Conservation (phyloP, 257 asterid genomes). For the Solanum stenotomum region DNA sequence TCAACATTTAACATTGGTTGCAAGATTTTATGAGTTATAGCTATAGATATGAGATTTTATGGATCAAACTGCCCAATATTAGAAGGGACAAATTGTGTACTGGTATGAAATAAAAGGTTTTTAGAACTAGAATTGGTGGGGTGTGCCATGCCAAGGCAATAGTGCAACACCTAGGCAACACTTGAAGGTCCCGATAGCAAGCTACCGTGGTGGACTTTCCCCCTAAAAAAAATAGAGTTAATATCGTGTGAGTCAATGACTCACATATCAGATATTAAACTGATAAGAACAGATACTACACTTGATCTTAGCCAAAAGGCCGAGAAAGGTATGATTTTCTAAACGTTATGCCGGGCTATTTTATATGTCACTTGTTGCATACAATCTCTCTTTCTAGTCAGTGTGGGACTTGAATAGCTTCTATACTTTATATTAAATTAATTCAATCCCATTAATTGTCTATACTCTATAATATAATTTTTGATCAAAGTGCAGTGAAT, state of each 20-base stretch:
- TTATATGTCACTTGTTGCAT: too few species aligned
- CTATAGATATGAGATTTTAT: too few species aligned
- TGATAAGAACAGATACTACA: slow-evolving; percentile 83
- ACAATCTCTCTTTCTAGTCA: too few species aligned
- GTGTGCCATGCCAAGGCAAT: background rate
- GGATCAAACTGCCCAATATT: too few species aligned
- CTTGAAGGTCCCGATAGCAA: too few species aligned
- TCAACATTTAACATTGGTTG: too few species aligned
- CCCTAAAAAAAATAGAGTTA: background rate
- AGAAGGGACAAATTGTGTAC: too few species aligned
- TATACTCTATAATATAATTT: background rate
- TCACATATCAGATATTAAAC: slow-evolving; percentile 13
- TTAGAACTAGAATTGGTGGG: background rate
- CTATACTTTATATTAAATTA: background rate
- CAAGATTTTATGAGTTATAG: too few species aligned
- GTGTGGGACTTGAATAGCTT: background rate
- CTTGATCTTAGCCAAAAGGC: slow-evolving; percentile 76
- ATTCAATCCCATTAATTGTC: background rate
- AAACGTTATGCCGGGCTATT: background rate
- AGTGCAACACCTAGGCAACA: too few species aligned
- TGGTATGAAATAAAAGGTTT: too few species aligned
- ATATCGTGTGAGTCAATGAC: background rate
- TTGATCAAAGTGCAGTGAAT: background rate
- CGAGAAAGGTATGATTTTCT: slow-evolving; percentile 47
- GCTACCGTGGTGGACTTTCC: too few species aligned